Evolutionary conservation across 371 early-diverging fungal species (phyloP), one percentile per base, ranked within the genome.

Genomic region (Mortierella sp.): DNA sequence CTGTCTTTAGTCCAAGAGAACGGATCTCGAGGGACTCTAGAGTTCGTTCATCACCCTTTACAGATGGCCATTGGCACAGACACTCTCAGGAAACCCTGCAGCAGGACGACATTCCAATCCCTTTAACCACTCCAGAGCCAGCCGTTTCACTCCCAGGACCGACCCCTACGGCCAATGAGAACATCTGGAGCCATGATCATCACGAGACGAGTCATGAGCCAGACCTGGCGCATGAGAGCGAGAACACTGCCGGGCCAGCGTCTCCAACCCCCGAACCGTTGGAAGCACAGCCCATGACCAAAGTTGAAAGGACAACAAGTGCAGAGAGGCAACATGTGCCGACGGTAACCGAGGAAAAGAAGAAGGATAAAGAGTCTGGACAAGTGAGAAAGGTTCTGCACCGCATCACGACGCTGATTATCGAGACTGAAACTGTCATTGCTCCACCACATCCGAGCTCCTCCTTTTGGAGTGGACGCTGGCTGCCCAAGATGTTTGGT

Each of bases 351-450:
- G 34, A 34, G 10, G 34, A 10, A 4, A 34, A 34, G 10, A 34
- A 10, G 4, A 10, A 34, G 34, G 34, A 34, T 10, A 10, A 34
- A 34, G 34, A 10, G 34, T n/a, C n/a, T n/a, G n/a, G n/a, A n/a
- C 4, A 10, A 10, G 10, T 34, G 4, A 34, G 34, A 34, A 64
- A 50, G 17, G 49, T 64, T 5, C 19, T 59, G n/a, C 60, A 60
- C 39, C 67, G 63, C 25, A 47, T 59, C 10, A 67, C 67, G 13
- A 67, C 67, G 3, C 21, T 67, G 34, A 72, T 67, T 19, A 55
- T 72, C 22, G 67, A 72, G 51, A 72, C 62, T 1, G 51, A 72
- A 50, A 72, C 73, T 0, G 49, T 66, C 29, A 61, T 72, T 22
- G 61, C 49, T 24, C 51, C 40, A 9, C 34, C 59, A 8, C 50